Base-by-base conservation (phyloP, 805 yeast genomes). In the Saturnispora mendoncae region DNA sequence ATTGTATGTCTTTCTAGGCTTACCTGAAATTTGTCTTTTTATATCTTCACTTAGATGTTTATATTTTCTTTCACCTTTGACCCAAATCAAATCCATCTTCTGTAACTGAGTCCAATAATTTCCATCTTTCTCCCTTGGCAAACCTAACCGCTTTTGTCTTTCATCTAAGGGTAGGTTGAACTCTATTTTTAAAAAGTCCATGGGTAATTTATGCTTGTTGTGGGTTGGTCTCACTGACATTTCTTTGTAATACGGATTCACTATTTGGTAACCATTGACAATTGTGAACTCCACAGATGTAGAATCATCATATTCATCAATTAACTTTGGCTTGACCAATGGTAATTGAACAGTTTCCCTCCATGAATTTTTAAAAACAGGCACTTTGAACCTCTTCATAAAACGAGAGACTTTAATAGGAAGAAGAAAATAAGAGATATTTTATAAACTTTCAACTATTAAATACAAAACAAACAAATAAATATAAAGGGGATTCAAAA, bases 161-260 rank as follows among this genome's bases (percentile, higher is more conserved):
- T 7, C 10, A 23, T 31, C n/a, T n/a, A n/a, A n/a, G n/a, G 4
- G 24, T 18, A 25, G 17, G 4, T 2, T 19, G 13, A 39, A 39
- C 7, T 19, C 13, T 7, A n/a, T 19, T 15, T 25, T 13, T 5
- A 39, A 12, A 3, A 32, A 10, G 4, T 32, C 32, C 36, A 39
- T 33, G 14, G 42, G 27, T 19, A 9, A 26, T 13, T 14, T 14
- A 20, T 32, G 26, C 21, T 20, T 31, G 12, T n/a, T 32, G n/a
- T 39, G 26, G 6, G 24, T 10, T 10, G 32, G 33, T 14, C 17
- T 32, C 15, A 33, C 24, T 7, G 15, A n/a, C 31, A 39, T 33
- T 15, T 32, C 33, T 21, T 39, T 39, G 13, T 32, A 39, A n/a
- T 39, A 39, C 2, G 42, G 37, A 9, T 25, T 3, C 3, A 39